Conservation (phyloP, 1,284 basidiomycete species). For the Melanopsichium pennsylvanicum region DNA sequence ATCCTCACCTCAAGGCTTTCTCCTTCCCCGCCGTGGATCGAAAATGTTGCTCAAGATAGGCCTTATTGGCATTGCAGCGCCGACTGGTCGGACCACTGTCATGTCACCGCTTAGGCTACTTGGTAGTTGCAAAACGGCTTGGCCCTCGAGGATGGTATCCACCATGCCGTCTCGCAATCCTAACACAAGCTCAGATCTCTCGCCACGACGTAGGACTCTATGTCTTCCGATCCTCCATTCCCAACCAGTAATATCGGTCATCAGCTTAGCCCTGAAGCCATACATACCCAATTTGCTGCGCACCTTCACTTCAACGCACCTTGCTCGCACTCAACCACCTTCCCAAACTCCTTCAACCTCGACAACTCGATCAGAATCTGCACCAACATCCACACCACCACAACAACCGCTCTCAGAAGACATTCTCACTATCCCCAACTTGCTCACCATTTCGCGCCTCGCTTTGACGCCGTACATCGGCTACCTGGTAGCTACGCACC, state of each 20-base stretch:
- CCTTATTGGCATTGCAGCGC: neutral
- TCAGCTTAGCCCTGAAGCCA: neutral
- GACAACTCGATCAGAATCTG: slow-evolving; percentile 70
- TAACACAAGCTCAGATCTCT: no score
- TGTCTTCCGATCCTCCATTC: no score
- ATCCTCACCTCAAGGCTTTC: neutral
- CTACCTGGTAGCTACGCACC: slow-evolving; percentile 85
- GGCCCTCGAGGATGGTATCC: neutral
- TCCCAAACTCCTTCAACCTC: slow-evolving; percentile 60
- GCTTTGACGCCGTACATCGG: slow-evolving; percentile 86
- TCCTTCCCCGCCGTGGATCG: no score
- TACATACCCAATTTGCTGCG: neutral
- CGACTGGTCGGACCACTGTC: neutral
- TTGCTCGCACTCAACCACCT: slow-evolving; percentile 63
- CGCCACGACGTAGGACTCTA: no score
- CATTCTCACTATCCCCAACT: slow-evolving; percentile 92
- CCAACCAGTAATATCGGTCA: neutral
- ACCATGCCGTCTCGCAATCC: neutral
- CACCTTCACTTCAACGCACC: neutral
- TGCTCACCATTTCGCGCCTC: slow-evolving; percentile 86
- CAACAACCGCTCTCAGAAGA: slow-evolving; percentile 73
- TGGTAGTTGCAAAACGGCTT: neutral
- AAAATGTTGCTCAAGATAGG: slow-evolving; percentile 16
- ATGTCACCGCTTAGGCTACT: neutral
- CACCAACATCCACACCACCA: slow-evolving; percentile 61